Evolutionary conservation across 2,329 filamentous ascomycete genomes (phyloP).

Genomic region (Lomentospora prolificans): DNA sequence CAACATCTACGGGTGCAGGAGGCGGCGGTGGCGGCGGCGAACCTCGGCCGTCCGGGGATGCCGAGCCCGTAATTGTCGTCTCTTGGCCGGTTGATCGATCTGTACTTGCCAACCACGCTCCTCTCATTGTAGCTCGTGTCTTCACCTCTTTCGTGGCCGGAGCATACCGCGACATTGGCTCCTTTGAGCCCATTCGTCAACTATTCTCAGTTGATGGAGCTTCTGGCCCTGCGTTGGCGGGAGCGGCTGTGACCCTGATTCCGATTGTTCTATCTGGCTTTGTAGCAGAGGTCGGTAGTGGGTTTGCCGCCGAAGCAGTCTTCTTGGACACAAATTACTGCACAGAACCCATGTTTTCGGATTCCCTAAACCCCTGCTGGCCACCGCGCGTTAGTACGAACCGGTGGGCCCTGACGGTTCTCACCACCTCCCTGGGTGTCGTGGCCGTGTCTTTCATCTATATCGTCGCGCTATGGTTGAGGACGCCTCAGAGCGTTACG

Average conservation of each 20-base stretch:
- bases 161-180: neutral
- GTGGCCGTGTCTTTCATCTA: constrained; percentile 11
- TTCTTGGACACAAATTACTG: constrained; percentile 15
- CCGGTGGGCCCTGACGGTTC: constrained; percentile 13
- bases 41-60: neutral
- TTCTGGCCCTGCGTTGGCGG: constrained; percentile 8
- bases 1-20: neutral
- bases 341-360: neutral
- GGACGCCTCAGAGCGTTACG: constrained; percentile 13
- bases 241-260: constrained; percentile 2
- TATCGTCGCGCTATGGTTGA: constrained; percentile 14
- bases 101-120: constrained; percentile 8
- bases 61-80: constrained; percentile 5
- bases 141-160: constrained; percentile 6
- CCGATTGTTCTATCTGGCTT: constrained; percentile 9
- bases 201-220: constrained; percentile 6
- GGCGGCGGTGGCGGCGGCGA: neutral
- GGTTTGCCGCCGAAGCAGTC: constrained; percentile 11
- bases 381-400: constrained; percentile 13
- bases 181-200: constrained; percentile 10
- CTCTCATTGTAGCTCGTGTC: constrained; percentile 8
- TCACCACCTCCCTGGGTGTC: constrained; percentile 10
- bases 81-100: constrained; percentile 5
- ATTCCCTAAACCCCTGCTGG: constrained; percentile 12
- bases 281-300: constrained; percentile 12